Base-by-base conservation (phyloP, 1,139 yeast genomes). In the Suhomyces maxii region DNA sequence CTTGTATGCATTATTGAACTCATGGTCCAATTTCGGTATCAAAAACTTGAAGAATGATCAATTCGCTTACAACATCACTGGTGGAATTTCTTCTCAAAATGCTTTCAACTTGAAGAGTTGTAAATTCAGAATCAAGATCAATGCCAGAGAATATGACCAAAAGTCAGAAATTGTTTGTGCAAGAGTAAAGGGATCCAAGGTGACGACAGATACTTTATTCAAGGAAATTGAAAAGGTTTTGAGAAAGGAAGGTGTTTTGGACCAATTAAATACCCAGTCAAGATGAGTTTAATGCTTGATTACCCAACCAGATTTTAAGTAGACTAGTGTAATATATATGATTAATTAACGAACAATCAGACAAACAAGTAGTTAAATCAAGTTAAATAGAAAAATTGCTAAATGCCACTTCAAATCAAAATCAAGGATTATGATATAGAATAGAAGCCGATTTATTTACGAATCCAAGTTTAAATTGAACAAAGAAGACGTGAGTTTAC, bases 11-110 rank as follows among this genome's bases (percentile, higher is more conserved):
- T 74, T 85, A 49, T 69, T 86, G 55, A 71, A 67, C 43, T 82
- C 86, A 10, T 86, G 93, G 93, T 77, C 82, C 12, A 81, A 79
- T 53, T 85, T 85, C 58, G 91, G 93, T 8, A 67, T 86, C 59
- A 81, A 78, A 55, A 77, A 80, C 49, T 73, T 86, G 51, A 69
- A 68, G 41, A 68, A 79, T 44, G 79, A 77, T 55, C 69, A 72
- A 36, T 64, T 70, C 12, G 67, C 71, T 8, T 66, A 68, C 54
- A 70, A 70, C 34, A 73, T 86, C 35, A 77, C 77, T 23, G 91
- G 89, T 40, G 74, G 80, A 18, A 77, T 86, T 39, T 73, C 88
- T 1, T 82, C 79, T 53, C 71, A 76, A 51, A 85, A 85, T 63
- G 73, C 84, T 1, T 69, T 85, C 57, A 79, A 84, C 43, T 69